These are phyloP conservation scores for Lactarius psammicola DNA, from an alignment of 768 basidiomycete genomes.

Conservation along the genomic window DNA sequence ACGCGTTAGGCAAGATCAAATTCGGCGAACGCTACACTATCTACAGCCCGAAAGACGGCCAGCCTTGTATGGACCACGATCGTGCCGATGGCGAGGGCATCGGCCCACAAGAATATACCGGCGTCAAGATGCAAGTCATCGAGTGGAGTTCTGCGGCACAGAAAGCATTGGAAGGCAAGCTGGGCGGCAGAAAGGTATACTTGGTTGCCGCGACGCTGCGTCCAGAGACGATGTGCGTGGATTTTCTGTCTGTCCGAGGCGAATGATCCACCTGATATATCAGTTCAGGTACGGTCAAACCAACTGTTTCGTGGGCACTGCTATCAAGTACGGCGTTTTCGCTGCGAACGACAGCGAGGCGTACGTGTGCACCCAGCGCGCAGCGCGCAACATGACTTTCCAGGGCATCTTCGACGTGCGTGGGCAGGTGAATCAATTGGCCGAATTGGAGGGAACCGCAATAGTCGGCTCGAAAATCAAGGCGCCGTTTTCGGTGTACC, in stretches of 20 bases:
- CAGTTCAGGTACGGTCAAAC: slow-evolving; percentile 90
- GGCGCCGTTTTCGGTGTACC: slow-evolving; percentile 78
- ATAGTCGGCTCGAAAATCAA: slow-evolving; percentile 87
- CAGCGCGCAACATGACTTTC: slow-evolving; percentile 97
- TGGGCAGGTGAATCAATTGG: slow-evolving; percentile 69
- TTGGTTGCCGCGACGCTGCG: slow-evolving; percentile 95
- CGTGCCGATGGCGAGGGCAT: slow-evolving; percentile 91
- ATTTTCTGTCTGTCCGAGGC: not conserved
- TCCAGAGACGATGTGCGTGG: slow-evolving; percentile 89
- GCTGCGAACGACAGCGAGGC: slow-evolving; percentile 84
- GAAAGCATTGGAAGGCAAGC: slow-evolving; percentile 58
- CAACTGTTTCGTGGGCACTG: slow-evolving; percentile 92
- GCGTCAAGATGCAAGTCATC: slow-evolving; percentile 89
- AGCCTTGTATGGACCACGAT: slow-evolving; percentile 99
- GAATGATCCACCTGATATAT: not conserved
- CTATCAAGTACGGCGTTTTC: slow-evolving; percentile 90
- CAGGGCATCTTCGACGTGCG: slow-evolving; percentile 77
- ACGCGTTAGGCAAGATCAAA: slow-evolving; percentile 87
- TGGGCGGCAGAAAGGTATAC: slow-evolving; percentile 78
- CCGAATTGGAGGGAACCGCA: slow-evolving; percentile 74
- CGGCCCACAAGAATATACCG: slow-evolving; percentile 95
- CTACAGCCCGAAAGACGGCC: slow-evolving; percentile 97
- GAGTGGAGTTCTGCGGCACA: slow-evolving; percentile 77
- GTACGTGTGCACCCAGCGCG: slow-evolving; percentile 83
- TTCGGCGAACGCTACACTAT: slow-evolving; percentile 98